These are phyloP conservation scores for Pythium sp. DNA, from an alignment of 352 stramenopile genomes.

Conservation along the genomic window DNA sequence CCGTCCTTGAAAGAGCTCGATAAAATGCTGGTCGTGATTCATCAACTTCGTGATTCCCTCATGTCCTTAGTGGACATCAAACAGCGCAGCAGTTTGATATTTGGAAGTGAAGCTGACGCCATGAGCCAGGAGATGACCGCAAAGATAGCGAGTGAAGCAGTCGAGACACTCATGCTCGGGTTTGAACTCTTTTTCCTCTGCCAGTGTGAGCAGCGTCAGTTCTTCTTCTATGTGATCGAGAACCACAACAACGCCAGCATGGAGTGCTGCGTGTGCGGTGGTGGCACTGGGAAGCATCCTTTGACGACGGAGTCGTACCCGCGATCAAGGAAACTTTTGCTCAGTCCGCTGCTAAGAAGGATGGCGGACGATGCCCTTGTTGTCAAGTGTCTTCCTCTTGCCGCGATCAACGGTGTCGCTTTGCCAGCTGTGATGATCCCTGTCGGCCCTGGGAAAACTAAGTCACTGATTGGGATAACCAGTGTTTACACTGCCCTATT, in stretches of 20 bases:
- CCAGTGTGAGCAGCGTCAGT: slow-evolving; percentile 51
- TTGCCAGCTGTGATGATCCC: background rate
- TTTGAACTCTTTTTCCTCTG: slow-evolving; percentile 90
- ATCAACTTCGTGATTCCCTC: slow-evolving; percentile 27
- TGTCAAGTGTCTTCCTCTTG: slow-evolving; percentile 34
- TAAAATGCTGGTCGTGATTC: slow-evolving; percentile 1
- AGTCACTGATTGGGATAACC: slow-evolving; percentile 2
- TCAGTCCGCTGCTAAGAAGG: slow-evolving; percentile 56
- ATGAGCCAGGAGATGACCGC: slow-evolving; percentile 17
- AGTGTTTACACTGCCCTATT: slow-evolving; percentile 15
- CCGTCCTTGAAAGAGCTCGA: slow-evolving; percentile 2
- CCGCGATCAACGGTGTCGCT: background rate
- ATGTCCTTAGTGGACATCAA: slow-evolving; percentile 37
- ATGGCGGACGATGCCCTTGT: slow-evolving; percentile 67
- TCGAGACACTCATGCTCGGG: slow-evolving; percentile 64
- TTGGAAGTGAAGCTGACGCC: slow-evolving; percentile 5
- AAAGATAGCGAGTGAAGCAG: slow-evolving; percentile 40
- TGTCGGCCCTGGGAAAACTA: background rate
- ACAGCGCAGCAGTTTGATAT: background rate
- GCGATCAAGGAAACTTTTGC: slow-evolving; percentile 36
- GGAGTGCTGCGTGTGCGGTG: background rate
- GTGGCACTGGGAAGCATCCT: background rate
- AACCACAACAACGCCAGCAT: background rate
- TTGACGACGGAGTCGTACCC: slow-evolving; percentile 14
- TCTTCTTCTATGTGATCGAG: slow-evolving; percentile 48